Conservation (phyloP, 371 early-diverging fungal species). For the Mucor ambiguus region DNA sequence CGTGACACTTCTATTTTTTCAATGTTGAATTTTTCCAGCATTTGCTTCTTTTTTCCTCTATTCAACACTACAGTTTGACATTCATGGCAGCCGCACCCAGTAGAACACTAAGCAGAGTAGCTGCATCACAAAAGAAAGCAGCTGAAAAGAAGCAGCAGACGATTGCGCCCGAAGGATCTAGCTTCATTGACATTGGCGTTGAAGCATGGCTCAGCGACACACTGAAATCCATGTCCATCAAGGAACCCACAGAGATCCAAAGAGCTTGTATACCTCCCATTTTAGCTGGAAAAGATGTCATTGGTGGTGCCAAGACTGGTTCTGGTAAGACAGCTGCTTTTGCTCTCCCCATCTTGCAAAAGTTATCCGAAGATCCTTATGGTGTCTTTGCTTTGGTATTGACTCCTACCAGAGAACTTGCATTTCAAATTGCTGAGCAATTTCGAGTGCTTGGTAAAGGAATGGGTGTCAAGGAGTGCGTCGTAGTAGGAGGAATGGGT, state of each 20-base stretch:
- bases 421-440: constrained; percentile 97
- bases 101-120: constrained; percentile 32
- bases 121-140: constrained; percentile 22
- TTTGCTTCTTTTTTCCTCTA: not conserved
- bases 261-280: constrained; percentile 80
- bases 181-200: constrained; percentile 72
- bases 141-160: constrained; percentile 11
- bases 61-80: not conserved
- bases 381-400: constrained; percentile 94
- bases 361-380: constrained; percentile 89
- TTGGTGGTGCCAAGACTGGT: constrained; percentile 99
- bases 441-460: constrained; percentile 91
- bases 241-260: constrained; percentile 95
- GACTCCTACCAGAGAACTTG: constrained; percentile 98
- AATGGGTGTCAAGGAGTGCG: constrained; percentile 82
- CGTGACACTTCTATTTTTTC: not conserved
- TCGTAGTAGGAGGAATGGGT: constrained; percentile 96
- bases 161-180: constrained; percentile 19
- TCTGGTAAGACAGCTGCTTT: constrained; percentile 99
- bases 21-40: not conserved
- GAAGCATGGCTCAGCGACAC: constrained; percentile 83
- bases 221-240: constrained; percentile 79
- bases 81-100: constrained; percentile 14
- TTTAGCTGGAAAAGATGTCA: constrained; percentile 79
- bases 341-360: constrained; percentile 96